These are phyloP conservation scores for Trametes punicea DNA, from an alignment of 768 basidiomycete species.

Conservation along the genomic window DNA sequence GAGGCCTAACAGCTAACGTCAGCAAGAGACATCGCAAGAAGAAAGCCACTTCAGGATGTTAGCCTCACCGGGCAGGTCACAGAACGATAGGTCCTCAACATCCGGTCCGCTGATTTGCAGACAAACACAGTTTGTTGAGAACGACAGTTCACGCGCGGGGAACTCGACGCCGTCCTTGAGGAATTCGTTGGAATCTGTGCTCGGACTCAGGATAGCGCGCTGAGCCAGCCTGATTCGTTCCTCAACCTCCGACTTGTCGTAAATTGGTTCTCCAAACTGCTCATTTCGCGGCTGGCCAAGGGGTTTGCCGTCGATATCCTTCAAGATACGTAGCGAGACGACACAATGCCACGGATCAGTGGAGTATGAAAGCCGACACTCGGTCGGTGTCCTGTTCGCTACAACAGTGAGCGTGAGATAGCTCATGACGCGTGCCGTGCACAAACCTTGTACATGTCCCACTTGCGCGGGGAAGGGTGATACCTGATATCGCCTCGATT, in stretches of 20 bases:
- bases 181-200: slow-evolving; percentile 32
- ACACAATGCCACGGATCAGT: slow-evolving; percentile 32
- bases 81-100: slow-evolving; percentile 39
- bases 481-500: slow-evolving; percentile 73
- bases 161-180: slow-evolving; percentile 31
- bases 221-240: slow-evolving; percentile 67
- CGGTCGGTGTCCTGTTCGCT: slow-evolving; percentile 34
- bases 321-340: slow-evolving; percentile 32
- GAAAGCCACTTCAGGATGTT: neutral
- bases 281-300: slow-evolving; percentile 35
- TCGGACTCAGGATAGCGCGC: slow-evolving; percentile 61
- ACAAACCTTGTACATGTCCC: slow-evolving; percentile 72
- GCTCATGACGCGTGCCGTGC: neutral
- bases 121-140: slow-evolving; percentile 37
- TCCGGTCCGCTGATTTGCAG: slow-evolving; percentile 37
- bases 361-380: slow-evolving; percentile 32
- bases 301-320: slow-evolving; percentile 25
- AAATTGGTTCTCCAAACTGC: slow-evolving; percentile 39
- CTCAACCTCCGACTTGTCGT: slow-evolving; percentile 52
- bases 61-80: slow-evolving; percentile 38
- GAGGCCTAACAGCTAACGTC: slow-evolving; percentile 38
- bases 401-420: neutral
- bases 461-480: slow-evolving; percentile 64
- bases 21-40: neutral
- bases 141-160: slow-evolving; percentile 24